phyloP scores from a whole-genome alignment of 257 asterid genomes.

The Penstemon barbatus region DNA sequence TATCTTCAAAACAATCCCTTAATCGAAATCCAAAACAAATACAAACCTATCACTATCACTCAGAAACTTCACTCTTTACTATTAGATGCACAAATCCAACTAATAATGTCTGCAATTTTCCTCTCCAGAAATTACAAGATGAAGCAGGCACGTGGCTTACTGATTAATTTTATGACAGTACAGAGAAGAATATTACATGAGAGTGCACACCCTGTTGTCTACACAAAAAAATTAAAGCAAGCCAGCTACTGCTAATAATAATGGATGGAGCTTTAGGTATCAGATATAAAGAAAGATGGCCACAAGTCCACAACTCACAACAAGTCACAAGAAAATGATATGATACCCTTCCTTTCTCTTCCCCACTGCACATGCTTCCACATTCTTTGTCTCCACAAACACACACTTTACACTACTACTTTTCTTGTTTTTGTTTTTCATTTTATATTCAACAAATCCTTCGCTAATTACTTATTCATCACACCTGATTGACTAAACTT shows the following conservation, averaged over 20 bases:
- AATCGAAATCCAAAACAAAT: too few relatives aligned
- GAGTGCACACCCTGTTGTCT: too few relatives aligned
- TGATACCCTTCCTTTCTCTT: slow-evolving; percentile 7
- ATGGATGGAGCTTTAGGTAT: not conserved
- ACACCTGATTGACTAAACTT: not conserved
- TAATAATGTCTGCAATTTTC: too few relatives aligned
- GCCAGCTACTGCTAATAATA: not conserved
- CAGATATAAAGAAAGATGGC: not conserved
- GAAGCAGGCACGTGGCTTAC: too few relatives aligned
- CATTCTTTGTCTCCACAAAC: slow-evolving; percentile 11
- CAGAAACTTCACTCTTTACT: too few relatives aligned
- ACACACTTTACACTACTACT: not conserved
- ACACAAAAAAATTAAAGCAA: not conserved
- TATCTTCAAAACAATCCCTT: too few relatives aligned
- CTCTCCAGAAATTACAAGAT: too few relatives aligned
- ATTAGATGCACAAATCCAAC: too few relatives aligned
- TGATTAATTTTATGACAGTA: too few relatives aligned
- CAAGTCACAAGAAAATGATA: slow-evolving; percentile 1
- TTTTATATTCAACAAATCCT: not conserved
- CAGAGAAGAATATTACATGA: too few relatives aligned
- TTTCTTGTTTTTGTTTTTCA: not conserved
- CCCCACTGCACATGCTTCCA: slow-evolving; percentile 24
- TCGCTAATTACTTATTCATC: not conserved
- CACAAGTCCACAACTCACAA: slow-evolving; percentile 17
- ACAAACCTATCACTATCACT: too few relatives aligned